These are phyloP conservation scores for Rhynchospora breviuscula DNA, from an alignment of 176 grass and related monocot species.

Conservation along the genomic window DNA sequence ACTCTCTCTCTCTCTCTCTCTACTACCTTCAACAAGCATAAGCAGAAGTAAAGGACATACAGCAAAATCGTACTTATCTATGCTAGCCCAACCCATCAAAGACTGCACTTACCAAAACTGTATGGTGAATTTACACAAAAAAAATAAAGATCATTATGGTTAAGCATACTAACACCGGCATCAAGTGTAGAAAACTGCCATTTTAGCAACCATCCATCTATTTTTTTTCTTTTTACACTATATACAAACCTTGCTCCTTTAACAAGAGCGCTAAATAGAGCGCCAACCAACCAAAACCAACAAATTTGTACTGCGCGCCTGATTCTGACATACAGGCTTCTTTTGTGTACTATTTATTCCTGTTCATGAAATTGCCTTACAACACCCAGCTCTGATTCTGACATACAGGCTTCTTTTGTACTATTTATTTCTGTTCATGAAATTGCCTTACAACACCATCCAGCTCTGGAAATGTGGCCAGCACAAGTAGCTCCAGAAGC, in stretches of 20 bases:
- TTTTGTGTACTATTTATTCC: constrained; percentile 17
- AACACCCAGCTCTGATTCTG: constrained; percentile 48
- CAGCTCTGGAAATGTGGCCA: constrained; percentile 75
- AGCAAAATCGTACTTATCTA: constrained; percentile 13
- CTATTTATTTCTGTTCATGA: constrained; percentile 53
- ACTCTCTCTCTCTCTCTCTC: not conserved
- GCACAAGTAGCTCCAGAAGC: constrained; percentile 75
- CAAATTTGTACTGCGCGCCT: not conserved
- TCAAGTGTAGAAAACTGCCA: not conserved
- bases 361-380: constrained; percentile 69
- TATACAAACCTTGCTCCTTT: constrained; percentile 8
- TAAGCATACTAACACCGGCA: constrained; percentile 7
- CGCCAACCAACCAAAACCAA: not conserved
- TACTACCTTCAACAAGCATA: not conserved
- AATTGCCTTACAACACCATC: constrained; percentile 53
- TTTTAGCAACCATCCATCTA: not conserved
- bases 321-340: not conserved
- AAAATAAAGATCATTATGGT: not conserved
- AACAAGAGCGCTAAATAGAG: not conserved
- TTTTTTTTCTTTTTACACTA: constrained; percentile 16
- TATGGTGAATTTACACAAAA: constrained; percentile 7
- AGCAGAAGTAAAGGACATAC: not conserved
- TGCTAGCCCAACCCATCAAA: not conserved
- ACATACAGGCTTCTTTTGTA: not conserved
- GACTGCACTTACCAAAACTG: not conserved